Evolutionary conservation across 2,329 filamentous ascomycete species (phyloP), one percentile per base, ranked within the genome.

Genomic region (Grosmannia serpens): DNA sequence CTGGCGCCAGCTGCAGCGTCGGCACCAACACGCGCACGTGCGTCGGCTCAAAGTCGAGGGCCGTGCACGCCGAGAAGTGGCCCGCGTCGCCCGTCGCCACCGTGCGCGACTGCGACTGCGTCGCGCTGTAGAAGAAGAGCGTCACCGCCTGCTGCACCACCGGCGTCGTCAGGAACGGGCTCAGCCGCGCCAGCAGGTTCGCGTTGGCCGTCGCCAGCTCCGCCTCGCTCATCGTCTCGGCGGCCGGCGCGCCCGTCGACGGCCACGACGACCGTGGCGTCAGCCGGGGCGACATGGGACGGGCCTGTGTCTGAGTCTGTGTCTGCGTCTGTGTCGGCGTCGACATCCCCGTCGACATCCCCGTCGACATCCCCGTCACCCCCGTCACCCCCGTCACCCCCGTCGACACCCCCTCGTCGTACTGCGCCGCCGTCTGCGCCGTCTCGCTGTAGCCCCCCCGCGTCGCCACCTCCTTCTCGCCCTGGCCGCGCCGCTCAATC

Each of bases 91-190:
- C 87, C 0, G 95, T 99, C 62, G 82, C 80, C 4, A 96, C 83
- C 0, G 89, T 96, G 56, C 87, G 82, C 31, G 92, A 95, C 65
- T 91, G 86, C 1, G 92, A 96, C 55, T 85, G 80, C 3, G 80
- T 74, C 17, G 95, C 84, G 66, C 97, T 94, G 73, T 95, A 99
- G 71, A 99, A 97, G 75, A 97, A 96, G 1, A 96, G 77, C 0
- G 91, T 96, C 57, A 99, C 86, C 0, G 91, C 86, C 24, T 85
- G 81, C 55, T 87, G 82, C 1, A 86, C 83, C 59, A 91, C 75
- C 0, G 94, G 90, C 47, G 86, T 91, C 1, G 90, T 90, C 74
- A 99, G 81, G 69, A 99, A 99, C 0, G 94, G 94, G 17, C 85
- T 86, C 50, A 99, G 78, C 57, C 94, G 82, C 56, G 89, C 85